A percentile compares a stretch with the other conserved stretches of the same genome.
Evolutionary conservation across 345 rosid species (phyloP).

Genomic region (Lagerstroemia speciosa): DNA sequence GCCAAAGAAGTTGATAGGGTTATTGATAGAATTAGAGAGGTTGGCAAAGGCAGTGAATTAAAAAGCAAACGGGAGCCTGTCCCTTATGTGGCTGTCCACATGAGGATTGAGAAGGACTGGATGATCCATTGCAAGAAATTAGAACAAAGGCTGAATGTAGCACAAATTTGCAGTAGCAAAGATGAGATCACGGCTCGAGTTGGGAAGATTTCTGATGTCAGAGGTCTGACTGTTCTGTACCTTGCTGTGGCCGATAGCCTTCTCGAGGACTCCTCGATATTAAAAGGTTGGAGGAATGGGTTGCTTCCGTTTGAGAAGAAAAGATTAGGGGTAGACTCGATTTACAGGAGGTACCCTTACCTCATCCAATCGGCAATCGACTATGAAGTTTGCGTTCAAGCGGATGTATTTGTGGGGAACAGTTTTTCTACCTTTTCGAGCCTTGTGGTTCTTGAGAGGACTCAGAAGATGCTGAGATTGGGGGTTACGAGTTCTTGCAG

Average conservation of each 20-base stretch:
- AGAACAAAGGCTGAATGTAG: constrained; percentile 51
- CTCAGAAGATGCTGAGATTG: constrained; percentile 58
- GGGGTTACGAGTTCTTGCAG: constrained; percentile 54
- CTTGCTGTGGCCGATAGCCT: constrained; percentile 86
- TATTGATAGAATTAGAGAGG: constrained; percentile 54
- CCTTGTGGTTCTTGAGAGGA: constrained; percentile 78
- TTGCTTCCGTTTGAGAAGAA: constrained; percentile 75
- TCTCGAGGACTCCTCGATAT: constrained; percentile 61
- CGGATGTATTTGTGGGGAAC: constrained; percentile 86
- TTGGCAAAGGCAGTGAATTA: constrained; percentile 31
- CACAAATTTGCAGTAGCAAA: constrained; percentile 84
- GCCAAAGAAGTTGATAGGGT: constrained; percentile 69
- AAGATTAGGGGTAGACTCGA: constrained; percentile 59
- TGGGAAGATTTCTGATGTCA: constrained; percentile 43
- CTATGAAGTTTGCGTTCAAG: constrained; percentile 81
- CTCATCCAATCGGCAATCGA: constrained; percentile 92
- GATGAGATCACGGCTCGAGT: constrained; percentile 67
- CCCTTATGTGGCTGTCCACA: constrained; percentile 78
- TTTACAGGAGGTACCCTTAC: constrained; percentile 72
- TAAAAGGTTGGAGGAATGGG: constrained; percentile 70
- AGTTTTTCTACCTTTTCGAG: constrained; percentile 95
- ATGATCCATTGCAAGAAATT: constrained; percentile 94
- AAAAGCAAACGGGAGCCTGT: constrained; percentile 8
- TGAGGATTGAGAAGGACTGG: constrained; percentile 98
- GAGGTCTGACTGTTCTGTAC: constrained; percentile 52